Evolutionary conservation across 2,329 filamentous ascomycete species (phyloP), one percentile per base, ranked within the genome.

Genomic region (Calonectria henricotiae): DNA sequence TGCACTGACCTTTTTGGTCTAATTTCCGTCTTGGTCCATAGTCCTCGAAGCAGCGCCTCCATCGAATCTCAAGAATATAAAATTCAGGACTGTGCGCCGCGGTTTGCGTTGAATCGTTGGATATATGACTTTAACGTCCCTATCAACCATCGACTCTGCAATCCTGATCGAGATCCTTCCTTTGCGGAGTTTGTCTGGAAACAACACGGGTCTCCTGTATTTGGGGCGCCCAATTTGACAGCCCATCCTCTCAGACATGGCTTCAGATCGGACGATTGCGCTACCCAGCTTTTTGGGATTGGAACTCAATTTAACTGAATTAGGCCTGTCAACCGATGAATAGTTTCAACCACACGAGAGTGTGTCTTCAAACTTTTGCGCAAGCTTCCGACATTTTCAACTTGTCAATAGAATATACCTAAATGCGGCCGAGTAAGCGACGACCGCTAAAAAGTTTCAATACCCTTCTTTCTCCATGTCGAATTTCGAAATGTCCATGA

Each of bases 111-210:
- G 8, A 62, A 62, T 39, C 25, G 55, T 20, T 67, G 58, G 41
- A 4, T 51, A 2, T 51, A 67, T 54, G 64, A 67, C 35, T 51
- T 25, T 11, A 35, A 51, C 17, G 55, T 37, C 5, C 64, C 54
- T 30, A 61, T 67, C 44, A 67, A 51, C 44, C 54, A 44, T 3
- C 17, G 64, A 15, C 32, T 62, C n/a, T 58, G 46, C 11, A 39
- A 61, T 17, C 54, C 54, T 32, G 54, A 49, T 6, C 64, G 64
- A 32, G 30, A 55, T 25, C 23, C 35, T 2, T 13, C 8, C n/a
- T 44, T 35, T 32, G 23, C 44, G 2, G 11, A 32, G 1, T 51
- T 51, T 12, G n/a, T 41, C 6, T 67, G 54, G 64, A 13, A 13
- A n/a, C 32, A 35, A 6, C 32, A 61, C n/a, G 54, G 54, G 11